A percentile compares a stretch with the other conserved stretches of the same genome.
Evolutionary conservation across 805 yeast species (phyloP).

Genomic region (Candida chilensis): DNA sequence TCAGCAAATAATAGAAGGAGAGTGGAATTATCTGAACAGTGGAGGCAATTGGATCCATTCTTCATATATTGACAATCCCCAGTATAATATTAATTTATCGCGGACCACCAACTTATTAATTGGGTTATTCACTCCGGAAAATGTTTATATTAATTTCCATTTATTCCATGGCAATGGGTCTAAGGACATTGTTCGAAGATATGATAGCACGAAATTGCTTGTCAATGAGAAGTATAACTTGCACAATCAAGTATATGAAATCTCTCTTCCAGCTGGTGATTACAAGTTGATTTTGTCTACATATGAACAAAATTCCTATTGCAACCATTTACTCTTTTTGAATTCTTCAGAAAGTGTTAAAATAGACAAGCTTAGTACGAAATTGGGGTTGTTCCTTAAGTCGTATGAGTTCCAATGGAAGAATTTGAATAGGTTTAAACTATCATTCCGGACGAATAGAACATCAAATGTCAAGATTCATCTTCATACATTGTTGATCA

Average conservation of each 20-base stretch:
- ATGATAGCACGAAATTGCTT: not conserved
- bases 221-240: not conserved
- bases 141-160: not conserved
- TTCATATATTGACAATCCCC: slow-evolving; percentile 47
- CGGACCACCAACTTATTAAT: not conserved
- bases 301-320: not conserved
- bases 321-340: not conserved
- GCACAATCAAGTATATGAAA: not conserved
- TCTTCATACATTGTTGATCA: not conserved
- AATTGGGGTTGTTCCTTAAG: slow-evolving; percentile 17
- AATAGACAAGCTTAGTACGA: slow-evolving; percentile 7
- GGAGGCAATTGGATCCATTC: slow-evolving; percentile 50
- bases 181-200: not conserved
- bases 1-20: slow-evolving; percentile 15
- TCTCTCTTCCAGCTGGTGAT: not conserved
- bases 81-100: slow-evolving; percentile 15
- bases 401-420: slow-evolving; percentile 15
- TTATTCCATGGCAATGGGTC: not conserved
- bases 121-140: not conserved
- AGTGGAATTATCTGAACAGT: slow-evolving; percentile 32
- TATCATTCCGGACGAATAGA: slow-evolving; percentile 8
- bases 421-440: slow-evolving; percentile 16
- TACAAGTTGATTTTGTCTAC: not conserved
- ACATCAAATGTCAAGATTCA: slow-evolving; percentile 4
- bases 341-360: not conserved